phyloP scores from a whole-genome alignment of 2,329 filamentous ascomycete genomes.

The Pseudogymnoascus sp. region DNA sequence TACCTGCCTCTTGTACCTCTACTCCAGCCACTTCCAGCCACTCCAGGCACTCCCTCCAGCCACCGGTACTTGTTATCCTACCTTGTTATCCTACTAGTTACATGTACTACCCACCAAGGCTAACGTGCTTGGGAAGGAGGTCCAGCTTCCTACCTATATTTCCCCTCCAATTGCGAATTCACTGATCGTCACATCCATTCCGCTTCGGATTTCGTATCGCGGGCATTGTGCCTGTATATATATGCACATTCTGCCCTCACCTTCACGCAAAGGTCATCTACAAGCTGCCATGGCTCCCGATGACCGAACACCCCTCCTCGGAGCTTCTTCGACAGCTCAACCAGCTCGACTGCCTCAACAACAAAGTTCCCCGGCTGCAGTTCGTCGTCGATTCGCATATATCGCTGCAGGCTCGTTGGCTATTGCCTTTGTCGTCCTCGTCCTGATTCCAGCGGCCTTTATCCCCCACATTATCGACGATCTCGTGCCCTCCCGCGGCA shows the following conservation, averaged over 20 bases:
- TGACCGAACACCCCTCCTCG: constrained; percentile 58
- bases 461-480: constrained; percentile 27
- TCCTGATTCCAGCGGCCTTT: constrained; percentile 42
- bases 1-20: not conserved
- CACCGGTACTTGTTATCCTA: no score
- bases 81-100: not conserved
- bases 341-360: constrained; percentile 37
- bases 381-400: constrained; percentile 58
- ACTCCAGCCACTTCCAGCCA: not conserved
- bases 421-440: constrained; percentile 31
- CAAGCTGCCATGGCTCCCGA: constrained; percentile 21
- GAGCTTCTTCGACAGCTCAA: constrained; percentile 50
- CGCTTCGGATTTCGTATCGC: not conserved
- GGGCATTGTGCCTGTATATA: not conserved
- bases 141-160: not conserved
- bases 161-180: constrained; percentile 6
- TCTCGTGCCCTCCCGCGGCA: constrained; percentile 27
- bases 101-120: not conserved
- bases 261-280: not conserved
- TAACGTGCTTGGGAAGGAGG: constrained; percentile 6
- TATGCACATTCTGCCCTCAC: not conserved
- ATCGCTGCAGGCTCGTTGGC: constrained; percentile 50
- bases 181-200: not conserved
- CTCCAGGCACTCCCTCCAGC: no score
- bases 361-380: constrained; percentile 48